Evolutionary conservation across 176 grass and related monocot species (phyloP).

Genomic region (Eleusine coracana): DNA sequence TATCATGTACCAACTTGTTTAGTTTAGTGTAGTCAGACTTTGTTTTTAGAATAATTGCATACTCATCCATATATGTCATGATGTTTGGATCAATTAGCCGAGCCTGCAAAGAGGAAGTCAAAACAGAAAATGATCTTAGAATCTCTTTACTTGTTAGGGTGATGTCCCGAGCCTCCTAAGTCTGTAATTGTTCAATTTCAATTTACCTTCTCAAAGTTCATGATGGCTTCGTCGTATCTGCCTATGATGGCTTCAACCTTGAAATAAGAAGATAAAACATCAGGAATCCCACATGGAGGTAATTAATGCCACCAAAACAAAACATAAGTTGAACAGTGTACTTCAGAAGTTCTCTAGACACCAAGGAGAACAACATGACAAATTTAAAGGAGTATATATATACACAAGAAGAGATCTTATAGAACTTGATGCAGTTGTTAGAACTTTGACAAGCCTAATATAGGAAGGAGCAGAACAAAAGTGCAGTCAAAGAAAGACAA

Average conservation of each 20-base stretch:
- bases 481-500: constrained; percentile 33
- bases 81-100: constrained; percentile 79
- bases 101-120: constrained; percentile 46
- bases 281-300: constrained; percentile 24
- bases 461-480: not conserved
- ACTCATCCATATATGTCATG: constrained; percentile 97
- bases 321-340: not conserved
- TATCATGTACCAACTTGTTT: constrained; percentile 96
- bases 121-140: constrained; percentile 23
- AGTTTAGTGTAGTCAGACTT: constrained; percentile 83
- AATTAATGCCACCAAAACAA: constrained; percentile 26
- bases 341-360: constrained; percentile 9
- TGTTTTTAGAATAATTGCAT: constrained; percentile 88
- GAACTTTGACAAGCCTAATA: not conserved
- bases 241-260: constrained; percentile 94
- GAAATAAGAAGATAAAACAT: constrained; percentile 44
- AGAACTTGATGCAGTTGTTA: not conserved
- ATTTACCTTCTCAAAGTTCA: constrained; percentile 97
- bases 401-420: constrained; percentile 8
- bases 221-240: constrained; percentile 84
- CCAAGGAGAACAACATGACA: not conserved
- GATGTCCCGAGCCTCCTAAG: constrained; percentile 14
- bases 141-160: not conserved
- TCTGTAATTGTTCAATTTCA: constrained; percentile 30
- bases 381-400: constrained; percentile 27